Evolutionary conservation across 306 rosid genomes (phyloP).

Genomic region (Cucumis cinereus): DNA sequence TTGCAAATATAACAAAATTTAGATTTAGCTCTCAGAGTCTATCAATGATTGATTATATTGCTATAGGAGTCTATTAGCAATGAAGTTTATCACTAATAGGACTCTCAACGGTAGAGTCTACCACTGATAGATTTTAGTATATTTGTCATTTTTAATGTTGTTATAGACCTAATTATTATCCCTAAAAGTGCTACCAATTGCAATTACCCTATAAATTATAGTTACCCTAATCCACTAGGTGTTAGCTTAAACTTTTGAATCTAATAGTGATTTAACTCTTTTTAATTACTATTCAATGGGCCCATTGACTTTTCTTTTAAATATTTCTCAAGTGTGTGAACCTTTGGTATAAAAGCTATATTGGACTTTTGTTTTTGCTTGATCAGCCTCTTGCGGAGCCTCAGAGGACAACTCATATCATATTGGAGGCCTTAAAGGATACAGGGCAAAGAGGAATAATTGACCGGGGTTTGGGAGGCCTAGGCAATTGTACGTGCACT

Average conservation of each 20-base stretch:
- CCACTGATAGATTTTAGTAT: too few species aligned
- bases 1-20: too few species aligned
- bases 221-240: neutral
- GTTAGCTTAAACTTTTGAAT: too few species aligned
- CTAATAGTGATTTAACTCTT: neutral
- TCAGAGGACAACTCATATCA: constrained; percentile 41
- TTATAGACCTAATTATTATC: too few species aligned
- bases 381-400: constrained; percentile 86
- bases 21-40: too few species aligned
- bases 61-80: too few species aligned
- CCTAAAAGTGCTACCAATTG: too few species aligned
- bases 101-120: too few species aligned
- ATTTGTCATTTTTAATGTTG: too few species aligned
- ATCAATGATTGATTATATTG: too few species aligned
- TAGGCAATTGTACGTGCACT: constrained; percentile 58
- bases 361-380: constrained; percentile 11
- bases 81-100: too few species aligned
- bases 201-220: too few species aligned
- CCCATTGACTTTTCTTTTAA: neutral
- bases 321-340: neutral
- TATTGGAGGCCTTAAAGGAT: constrained; percentile 71
- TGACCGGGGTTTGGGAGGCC: constrained; percentile 94
- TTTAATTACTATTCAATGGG: neutral
- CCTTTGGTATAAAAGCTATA: constrained; percentile 5
- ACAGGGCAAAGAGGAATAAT: constrained; percentile 84